Base-by-base conservation (phyloP, 768 basidiomycete species). In the Boletellus sp. region DNA sequence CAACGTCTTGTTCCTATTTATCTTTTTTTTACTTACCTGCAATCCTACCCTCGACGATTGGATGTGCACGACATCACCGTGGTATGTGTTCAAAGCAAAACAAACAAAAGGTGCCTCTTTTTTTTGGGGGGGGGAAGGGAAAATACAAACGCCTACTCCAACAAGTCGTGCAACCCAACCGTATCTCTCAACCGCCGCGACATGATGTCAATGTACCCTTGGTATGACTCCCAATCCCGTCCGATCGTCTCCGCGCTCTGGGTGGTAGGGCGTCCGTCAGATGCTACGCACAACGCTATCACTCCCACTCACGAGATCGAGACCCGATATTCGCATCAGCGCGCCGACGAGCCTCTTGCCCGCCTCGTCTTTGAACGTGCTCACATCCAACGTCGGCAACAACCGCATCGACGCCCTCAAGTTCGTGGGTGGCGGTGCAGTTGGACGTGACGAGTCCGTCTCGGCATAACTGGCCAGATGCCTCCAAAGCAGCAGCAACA, bases 141-240 rank as follows among this genome's bases (percentile, higher is more conserved):
- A n/a, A 28, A 32, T 33, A 53, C 42, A 52, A 15, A 26, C 5
- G n/a, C n/a, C 42, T 54, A 66, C 40, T 60, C 64, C 37, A 64
- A 32, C 7, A 60, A 45, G n/a, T 77, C 79, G 32, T 77, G 76
- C 52, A 86, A 62, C 16, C 83, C 85, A 22, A 77, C 72, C 54
- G 74, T 78, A 53, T 90, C 87, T 54, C 78, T 75, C 61, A 91
- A 64, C 60, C 88, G 69, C 41, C 88, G 72, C 32, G 78, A 77
- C 81, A 94, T 87, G 47, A 89, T 83, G 55, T 87, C 81, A 40
- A 93, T 71, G 60, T 88, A 94, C 31, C 77, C 79, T 46, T 81
- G 80, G 57, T 80, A 83, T 19, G 81, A 77, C 42, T 79, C 77
- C 78, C 76, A 84, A 41, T 79, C 84, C 55, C 67, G 63, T 6